Conservation (phyloP, 257 asterid species). For the Salvia splendens region DNA sequence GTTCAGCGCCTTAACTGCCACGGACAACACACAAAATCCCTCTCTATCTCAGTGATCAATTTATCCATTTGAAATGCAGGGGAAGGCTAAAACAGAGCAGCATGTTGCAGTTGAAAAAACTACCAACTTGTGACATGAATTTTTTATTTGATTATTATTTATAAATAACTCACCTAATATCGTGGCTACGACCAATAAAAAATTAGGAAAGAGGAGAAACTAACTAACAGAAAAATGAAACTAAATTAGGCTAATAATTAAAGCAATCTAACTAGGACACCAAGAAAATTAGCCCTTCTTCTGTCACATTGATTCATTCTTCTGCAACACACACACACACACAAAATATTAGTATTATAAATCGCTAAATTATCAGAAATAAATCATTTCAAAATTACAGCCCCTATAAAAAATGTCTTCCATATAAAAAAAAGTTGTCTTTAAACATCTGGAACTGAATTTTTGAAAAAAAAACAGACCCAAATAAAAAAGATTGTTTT, state of each 20-base stretch:
- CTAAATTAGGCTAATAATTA: background rate
- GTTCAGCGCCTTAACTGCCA: conserved; percentile 72
- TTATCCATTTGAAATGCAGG: background rate
- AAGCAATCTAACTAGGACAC: conserved; percentile 5
- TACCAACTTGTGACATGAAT: background rate
- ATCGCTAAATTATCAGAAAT: no score
- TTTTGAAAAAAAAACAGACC: no score
- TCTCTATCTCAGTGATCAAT: no score
- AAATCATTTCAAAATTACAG: no score
- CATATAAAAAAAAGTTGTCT: no score
- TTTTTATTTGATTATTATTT: background rate
- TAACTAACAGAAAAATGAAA: background rate
- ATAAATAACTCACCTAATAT: background rate
- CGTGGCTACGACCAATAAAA: background rate
- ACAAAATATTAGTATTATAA: no score
- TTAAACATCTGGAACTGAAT: no score
- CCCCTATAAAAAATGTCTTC: no score
- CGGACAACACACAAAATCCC: no score
- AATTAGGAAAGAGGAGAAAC: background rate
- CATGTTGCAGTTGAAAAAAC: background rate
- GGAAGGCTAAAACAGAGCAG: background rate
- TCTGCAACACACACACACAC: background rate
- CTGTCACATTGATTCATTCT: no score
- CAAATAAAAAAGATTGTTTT: no score
- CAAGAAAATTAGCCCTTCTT: background rate